Base-by-base conservation (phyloP, 495 filamentous ascomycete species). In the Pseudomonodictys pantanalensis region DNA sequence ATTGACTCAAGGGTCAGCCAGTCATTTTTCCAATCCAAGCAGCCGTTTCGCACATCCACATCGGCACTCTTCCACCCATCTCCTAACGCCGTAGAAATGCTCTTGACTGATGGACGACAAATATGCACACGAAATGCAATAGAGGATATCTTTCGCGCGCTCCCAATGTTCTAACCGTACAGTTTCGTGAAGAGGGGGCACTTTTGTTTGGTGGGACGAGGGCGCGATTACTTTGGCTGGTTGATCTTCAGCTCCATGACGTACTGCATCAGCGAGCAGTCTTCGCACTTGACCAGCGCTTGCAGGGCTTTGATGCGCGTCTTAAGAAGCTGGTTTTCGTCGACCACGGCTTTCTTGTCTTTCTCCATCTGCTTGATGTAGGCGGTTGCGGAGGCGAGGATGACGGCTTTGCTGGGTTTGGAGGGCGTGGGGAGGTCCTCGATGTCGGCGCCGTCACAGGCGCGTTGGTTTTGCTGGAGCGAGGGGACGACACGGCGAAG, bases 351-450 rank as follows among this genome's bases (percentile, higher is more conserved):
- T 51, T 63, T 59, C 54, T 60, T 64, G 25, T 69, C 64, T 38
- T 62, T 62, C 52, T 69, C 67, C 51, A 69, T 59, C 54, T 69
- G 67, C 65, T 65, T 65, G 65, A 69, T 67, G 58, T 69, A 68
- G 1, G 64, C 60, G 3, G 67, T 68, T 22, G 67, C 67, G 17
- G 55, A 65, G 10, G 67, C 64, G 2, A 69, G 61, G 22, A 69
- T 56, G 23, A 68, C 58, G 25, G 67, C 64, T 56, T 69, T 69
- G 57, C 64, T 67, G 9, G 67, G 67, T 38, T 69, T 69, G 3
- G 60, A 60, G 15, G 57, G 58, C 10, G 67, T 48, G 1, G 66
- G 62, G 1, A 69, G 51, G 39, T 69, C 67, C 26, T 69, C 67
- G 29, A 69, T 67, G 39, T 69, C 67, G 20, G 58, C 60, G 20